phyloP scores from a whole-genome alignment of 2,329 filamentous ascomycete genomes.

The Pseudogymnoascus sp. region DNA sequence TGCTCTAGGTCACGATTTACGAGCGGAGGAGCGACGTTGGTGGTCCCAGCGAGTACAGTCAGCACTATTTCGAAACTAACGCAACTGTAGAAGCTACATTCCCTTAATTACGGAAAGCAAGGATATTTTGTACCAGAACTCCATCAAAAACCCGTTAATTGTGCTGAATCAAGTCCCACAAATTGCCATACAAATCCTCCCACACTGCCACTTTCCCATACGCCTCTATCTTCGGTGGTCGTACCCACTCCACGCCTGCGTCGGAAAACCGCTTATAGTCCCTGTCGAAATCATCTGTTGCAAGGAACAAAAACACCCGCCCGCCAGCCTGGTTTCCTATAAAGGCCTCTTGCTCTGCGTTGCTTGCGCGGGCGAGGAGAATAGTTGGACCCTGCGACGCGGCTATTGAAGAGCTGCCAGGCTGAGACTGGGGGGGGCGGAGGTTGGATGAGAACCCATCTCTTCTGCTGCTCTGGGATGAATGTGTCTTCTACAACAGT shows the following conservation, averaged over 20 bases:
- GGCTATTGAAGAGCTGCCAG: no score
- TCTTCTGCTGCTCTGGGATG: slow-evolving; percentile 4
- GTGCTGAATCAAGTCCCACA: slow-evolving; percentile 3
- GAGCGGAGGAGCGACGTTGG: no score
- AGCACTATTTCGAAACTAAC: no score
- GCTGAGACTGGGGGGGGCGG: background rate
- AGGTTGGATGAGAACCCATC: slow-evolving; percentile 1
- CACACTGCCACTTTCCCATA: slow-evolving; percentile 3
- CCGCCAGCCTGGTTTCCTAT: slow-evolving; percentile 8
- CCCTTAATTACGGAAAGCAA: no score
- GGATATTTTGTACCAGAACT: no score
- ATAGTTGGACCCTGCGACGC: background rate
- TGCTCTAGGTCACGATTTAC: no score
- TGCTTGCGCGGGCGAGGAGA: background rate
- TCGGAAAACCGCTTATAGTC: slow-evolving; percentile 1
- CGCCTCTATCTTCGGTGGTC: background rate
- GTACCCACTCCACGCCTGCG: slow-evolving; percentile 2
- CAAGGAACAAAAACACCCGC: slow-evolving; percentile 14
- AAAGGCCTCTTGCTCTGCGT: background rate
- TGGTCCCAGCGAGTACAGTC: no score
- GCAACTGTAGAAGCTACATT: no score
- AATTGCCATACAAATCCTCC: slow-evolving; percentile 6
- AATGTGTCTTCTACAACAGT: background rate
- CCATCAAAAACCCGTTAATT: background rate
- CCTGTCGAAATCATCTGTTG: background rate